A percentile compares a stretch with the other conserved stretches of the same genome.
These are phyloP conservation scores for Solanum raphanifolium DNA, from an alignment of 257 asterid genomes.

Conservation along the genomic window DNA sequence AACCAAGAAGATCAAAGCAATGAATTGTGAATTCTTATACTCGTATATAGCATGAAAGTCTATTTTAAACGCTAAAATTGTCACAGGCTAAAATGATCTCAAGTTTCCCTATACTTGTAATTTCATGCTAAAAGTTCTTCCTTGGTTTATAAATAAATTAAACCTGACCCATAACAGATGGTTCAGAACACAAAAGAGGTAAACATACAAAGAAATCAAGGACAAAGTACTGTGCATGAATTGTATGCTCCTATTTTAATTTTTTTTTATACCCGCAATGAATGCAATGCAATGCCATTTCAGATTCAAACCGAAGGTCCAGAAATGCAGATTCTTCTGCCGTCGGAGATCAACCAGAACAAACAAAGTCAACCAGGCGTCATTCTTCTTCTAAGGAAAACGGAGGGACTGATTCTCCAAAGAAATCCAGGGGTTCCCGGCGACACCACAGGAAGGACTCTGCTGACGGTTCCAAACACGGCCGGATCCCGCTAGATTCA, in stretches of 20 bases:
- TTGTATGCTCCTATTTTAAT: background rate
- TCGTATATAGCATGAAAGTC: background rate
- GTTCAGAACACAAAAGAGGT: background rate
- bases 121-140: background rate
- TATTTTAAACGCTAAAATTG: too few relatives aligned
- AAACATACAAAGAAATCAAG: background rate
- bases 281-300: background rate
- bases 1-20: background rate
- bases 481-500: conserved; percentile 14
- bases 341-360: conserved; percentile 19
- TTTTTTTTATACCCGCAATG: background rate
- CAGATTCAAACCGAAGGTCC: conserved; percentile 36
- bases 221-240: background rate
- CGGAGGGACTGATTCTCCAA: conserved; percentile 22
- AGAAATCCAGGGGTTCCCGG: conserved; percentile 35
- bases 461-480: conserved; percentile 22
- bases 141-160: background rate
- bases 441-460: conserved; percentile 40
- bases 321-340: conserved; percentile 15
- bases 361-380: conserved; percentile 43
- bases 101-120: background rate
- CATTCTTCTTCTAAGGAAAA: conserved; percentile 19
- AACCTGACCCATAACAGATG: background rate
- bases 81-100: background rate
- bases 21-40: background rate